Evolutionary conservation across 352 stramenopile species (phyloP), one percentile per base, ranked within the genome.

Genomic region (Pythium phragmitis): DNA sequence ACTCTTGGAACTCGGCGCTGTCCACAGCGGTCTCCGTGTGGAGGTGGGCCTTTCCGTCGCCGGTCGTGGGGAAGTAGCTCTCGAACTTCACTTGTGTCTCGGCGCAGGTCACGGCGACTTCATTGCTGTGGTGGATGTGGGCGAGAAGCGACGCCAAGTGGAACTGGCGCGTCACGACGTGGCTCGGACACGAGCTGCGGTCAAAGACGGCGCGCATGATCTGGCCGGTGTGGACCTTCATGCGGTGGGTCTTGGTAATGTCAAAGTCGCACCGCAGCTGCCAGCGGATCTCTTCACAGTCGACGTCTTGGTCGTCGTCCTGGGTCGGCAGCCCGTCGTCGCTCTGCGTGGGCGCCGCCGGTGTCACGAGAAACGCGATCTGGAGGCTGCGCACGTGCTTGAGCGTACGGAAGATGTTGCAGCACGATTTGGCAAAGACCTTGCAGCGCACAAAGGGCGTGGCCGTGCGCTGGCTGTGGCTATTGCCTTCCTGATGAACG

Each of bases 201-300:
- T 95, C 81, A 59, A 95, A 92, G 50, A 93, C 74, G 19, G 85
- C 78, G 54, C 85, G 81, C 83, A 95, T 85, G 59, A 89, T 79
- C 67, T 91, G 78, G 51, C 77, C 85, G n/a, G 73, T 56, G 60
- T 88, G 82, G 39, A 92, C 82, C 54, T 91, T 89, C 74, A 93
- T 92, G 59, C 80, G 73, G 63, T 95, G 85, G 21, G 83, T 92
- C 76, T 95, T 95, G 34, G 85, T 91, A 70, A 95, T 88, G 58
- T 89, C 81, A n/a, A 88, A 89, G 70, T 93, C 87, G 68, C 87
- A 95, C 43, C 70, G 65, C 56, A 95, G 68, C 0, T 69, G 69
- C 82, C 85, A 95, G 49, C 68, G 70, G 50, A 95, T 66, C 68
- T 91, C 78, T 41, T 80, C 67, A 51, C 79, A 90, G 60, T 90